phyloP scores from a whole-genome alignment of 192 early-diverging fungal genomes.

The Podila epicladia region DNA sequence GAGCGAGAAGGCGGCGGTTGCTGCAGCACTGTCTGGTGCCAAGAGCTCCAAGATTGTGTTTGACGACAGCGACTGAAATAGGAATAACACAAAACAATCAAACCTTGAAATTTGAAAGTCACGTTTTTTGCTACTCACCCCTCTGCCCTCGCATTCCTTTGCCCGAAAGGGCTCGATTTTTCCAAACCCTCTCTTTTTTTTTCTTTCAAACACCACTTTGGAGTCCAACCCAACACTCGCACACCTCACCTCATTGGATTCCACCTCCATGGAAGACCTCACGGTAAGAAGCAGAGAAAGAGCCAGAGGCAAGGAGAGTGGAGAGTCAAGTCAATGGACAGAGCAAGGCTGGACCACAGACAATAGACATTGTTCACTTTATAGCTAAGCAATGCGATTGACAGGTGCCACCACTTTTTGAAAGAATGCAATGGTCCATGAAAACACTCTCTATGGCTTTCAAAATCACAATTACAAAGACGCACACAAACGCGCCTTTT shows the following conservation, averaged over 20 bases:
- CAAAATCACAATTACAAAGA: too few species aligned
- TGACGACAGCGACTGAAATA: slow-evolving; percentile 47
- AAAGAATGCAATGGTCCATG: too few species aligned
- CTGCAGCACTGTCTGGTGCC: slow-evolving; percentile 54
- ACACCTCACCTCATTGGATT: neutral
- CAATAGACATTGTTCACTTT: too few species aligned
- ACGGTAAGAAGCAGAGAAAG: slow-evolving; percentile 18
- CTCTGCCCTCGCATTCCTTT: neutral
- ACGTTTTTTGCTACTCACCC: neutral
- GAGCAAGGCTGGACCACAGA: too few species aligned
- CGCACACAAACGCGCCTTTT: too few species aligned
- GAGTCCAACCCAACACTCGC: neutral
- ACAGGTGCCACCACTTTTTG: too few species aligned
- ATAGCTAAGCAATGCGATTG: too few species aligned
- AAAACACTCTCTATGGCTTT: too few species aligned
- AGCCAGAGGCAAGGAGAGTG: too few species aligned
- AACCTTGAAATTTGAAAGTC: too few species aligned
- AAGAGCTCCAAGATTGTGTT: slow-evolving; percentile 60
- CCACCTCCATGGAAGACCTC: slow-evolving; percentile 40
- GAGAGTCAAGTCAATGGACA: neutral
- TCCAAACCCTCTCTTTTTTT: neutral
- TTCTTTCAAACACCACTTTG: slow-evolving; percentile 1
- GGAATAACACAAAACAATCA: neutral
- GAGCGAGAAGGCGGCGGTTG: slow-evolving; percentile 49
- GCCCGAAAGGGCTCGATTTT: neutral